Conservation (phyloP, 2,329 filamentous ascomycete genomes). For the Colletotrichum phormii region DNA sequence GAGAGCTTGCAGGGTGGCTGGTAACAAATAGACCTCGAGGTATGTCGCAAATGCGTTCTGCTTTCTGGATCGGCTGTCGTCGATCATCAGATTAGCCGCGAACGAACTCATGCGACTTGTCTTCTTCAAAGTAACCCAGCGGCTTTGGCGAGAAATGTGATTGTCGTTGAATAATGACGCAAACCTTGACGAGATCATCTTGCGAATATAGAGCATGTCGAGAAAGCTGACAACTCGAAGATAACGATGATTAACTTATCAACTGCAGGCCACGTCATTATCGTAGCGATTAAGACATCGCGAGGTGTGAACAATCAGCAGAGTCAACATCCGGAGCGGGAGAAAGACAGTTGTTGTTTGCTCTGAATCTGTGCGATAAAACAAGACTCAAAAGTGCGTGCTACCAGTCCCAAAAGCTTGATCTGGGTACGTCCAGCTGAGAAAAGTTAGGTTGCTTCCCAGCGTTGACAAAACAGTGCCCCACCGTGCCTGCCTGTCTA, state of each 20-base stretch:
- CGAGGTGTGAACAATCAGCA: not conserved
- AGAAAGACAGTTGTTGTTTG: not conserved
- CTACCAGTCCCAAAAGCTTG: not conserved
- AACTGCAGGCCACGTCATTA: not conserved
- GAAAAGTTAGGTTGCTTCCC: no score
- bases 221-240: no score
- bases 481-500: not conserved
- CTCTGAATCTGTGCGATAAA: not conserved
- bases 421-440: no score
- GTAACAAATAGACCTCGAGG: not conserved
- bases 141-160: not conserved
- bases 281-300: not conserved
- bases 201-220: not conserved
- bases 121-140: not conserved
- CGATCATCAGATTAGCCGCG: not conserved
- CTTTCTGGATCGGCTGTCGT: not conserved
- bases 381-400: not conserved
- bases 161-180: not conserved
- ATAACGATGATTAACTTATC: not conserved
- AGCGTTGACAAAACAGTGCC: not conserved
- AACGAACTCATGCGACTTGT: not conserved
- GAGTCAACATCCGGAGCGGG: not conserved
- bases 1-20: not conserved
- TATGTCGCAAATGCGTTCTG: not conserved
- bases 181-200: not conserved